These are phyloP conservation scores for Lactarius vividus DNA, from an alignment of 768 basidiomycete genomes.

Conservation along the genomic window DNA sequence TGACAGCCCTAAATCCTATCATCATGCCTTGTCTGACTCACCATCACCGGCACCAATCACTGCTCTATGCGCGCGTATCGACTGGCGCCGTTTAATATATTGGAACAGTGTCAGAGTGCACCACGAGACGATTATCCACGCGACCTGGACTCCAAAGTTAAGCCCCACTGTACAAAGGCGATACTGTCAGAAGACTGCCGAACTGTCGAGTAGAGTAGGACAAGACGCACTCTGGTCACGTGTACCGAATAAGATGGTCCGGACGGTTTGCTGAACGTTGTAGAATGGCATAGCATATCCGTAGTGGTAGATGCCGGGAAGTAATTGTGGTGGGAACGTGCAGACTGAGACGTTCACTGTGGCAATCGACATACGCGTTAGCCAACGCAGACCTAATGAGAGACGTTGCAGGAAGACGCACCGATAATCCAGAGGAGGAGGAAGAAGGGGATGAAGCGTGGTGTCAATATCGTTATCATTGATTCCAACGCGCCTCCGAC, in stretches of 20 bases:
- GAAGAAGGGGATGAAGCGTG: constrained; percentile 55
- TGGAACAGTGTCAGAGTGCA: constrained; percentile 52
- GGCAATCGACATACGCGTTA: background rate
- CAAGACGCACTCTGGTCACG: constrained; percentile 51
- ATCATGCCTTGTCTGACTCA: background rate
- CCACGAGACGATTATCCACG: constrained; percentile 55
- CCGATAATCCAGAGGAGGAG: constrained; percentile 64
- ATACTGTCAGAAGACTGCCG: background rate
- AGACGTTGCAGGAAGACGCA: constrained; percentile 30
- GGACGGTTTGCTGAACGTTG: constrained; percentile 58
- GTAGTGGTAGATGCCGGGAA: constrained; percentile 59
- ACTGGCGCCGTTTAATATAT: constrained; percentile 36
- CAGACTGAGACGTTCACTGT: constrained; percentile 58
- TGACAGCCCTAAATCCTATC: background rate
- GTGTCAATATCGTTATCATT: constrained; percentile 53
- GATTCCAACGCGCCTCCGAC: constrained; percentile 61
- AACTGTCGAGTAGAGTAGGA: background rate
- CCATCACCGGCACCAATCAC: background rate
- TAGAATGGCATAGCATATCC: constrained; percentile 74
- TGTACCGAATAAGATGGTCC: constrained; percentile 64
- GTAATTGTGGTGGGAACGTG: constrained; percentile 54
- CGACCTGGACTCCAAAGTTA: constrained; percentile 59
- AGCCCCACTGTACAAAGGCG: constrained; percentile 46
- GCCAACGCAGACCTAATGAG: background rate
- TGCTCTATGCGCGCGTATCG: constrained; percentile 7